Evolutionary conservation across 345 rosid species (phyloP).

Genomic region (Turnera subulata): DNA sequence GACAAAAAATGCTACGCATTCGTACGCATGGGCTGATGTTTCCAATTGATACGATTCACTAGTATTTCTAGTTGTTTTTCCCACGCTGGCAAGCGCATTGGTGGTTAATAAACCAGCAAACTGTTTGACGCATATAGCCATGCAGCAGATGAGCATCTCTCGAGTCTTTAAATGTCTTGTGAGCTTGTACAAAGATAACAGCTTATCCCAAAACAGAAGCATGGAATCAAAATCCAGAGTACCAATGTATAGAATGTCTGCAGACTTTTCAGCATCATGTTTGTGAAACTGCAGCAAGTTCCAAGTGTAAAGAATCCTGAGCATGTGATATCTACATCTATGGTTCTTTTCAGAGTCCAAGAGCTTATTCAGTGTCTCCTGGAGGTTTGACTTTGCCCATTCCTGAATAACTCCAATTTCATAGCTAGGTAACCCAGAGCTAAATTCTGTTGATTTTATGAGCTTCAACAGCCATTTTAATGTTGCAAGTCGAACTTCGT

Average conservation of each 20-base stretch:
- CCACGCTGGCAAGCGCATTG: slow-evolving; percentile 21
- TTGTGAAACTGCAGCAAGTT: slow-evolving; percentile 60
- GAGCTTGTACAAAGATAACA: slow-evolving; percentile 47
- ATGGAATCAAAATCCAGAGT: slow-evolving; percentile 49
- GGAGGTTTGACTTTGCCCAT: slow-evolving; percentile 66
- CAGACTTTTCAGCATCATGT: slow-evolving; percentile 17
- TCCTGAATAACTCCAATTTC: slow-evolving; percentile 43
- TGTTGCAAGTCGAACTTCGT: slow-evolving; percentile 87
- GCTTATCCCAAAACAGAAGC: slow-evolving; percentile 58
- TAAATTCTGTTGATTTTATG: slow-evolving; percentile 45
- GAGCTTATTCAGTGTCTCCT: slow-evolving; percentile 49
- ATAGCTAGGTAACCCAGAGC: slow-evolving; percentile 20
- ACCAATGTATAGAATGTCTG: slow-evolving; percentile 45
- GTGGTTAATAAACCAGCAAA: slow-evolving; percentile 36
- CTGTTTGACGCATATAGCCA: slow-evolving; percentile 70
- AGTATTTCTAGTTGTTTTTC: slow-evolving; percentile 16
- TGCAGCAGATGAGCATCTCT: slow-evolving; percentile 72
- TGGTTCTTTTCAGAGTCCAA: slow-evolving; percentile 61
- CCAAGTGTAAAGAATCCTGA: slow-evolving; percentile 78
- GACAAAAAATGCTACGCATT: slow-evolving; percentile 48
- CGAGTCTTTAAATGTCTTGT: slow-evolving; percentile 58
- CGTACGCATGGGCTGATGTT: slow-evolving; percentile 33
- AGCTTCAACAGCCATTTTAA: slow-evolving; percentile 80
- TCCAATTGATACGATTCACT: slow-evolving; percentile 26
- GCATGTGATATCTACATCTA: slow-evolving; percentile 63